phyloP scores from a whole-genome alignment of 495 filamentous ascomycete genomes.

The Massariosphaeria phaeospora region DNA sequence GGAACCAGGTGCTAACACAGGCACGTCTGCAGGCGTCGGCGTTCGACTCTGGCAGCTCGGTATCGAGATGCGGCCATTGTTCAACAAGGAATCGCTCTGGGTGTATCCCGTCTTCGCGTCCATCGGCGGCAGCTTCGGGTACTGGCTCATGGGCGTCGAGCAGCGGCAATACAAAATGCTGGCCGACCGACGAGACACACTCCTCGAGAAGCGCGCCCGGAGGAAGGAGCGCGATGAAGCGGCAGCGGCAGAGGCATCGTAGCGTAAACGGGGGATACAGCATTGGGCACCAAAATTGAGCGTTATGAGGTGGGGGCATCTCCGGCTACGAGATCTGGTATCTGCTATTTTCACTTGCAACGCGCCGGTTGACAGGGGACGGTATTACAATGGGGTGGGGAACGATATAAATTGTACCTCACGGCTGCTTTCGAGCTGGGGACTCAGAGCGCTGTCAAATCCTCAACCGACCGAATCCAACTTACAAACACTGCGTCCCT shows the following conservation, averaged over 20 bases:
- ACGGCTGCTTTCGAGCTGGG: conserved; percentile 12
- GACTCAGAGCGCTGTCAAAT: conserved; percentile 19
- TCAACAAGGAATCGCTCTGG: conserved; percentile 71
- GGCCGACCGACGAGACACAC: conserved; percentile 63
- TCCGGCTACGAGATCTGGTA: not conserved
- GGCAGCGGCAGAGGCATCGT: conserved; percentile 11
- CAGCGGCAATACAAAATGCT: conserved; percentile 69
- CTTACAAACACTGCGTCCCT: not conserved
- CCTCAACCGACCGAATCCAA: conserved; percentile 6
- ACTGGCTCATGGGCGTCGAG: conserved; percentile 89
- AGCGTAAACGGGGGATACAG: not conserved
- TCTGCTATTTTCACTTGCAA: conserved; percentile 1
- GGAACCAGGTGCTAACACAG: conserved; percentile 15
- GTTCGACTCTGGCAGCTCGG: conserved; percentile 93
- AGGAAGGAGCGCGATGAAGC: conserved; percentile 26
- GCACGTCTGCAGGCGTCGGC: conserved; percentile 60
- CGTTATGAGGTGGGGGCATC: too few relatives aligned
- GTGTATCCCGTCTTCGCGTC: conserved; percentile 86
- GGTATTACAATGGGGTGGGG: not conserved
- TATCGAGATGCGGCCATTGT: conserved; percentile 94
- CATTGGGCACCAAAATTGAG: not conserved
- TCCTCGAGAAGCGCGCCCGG: conserved; percentile 69
- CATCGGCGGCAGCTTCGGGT: conserved; percentile 85
- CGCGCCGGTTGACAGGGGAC: not conserved
- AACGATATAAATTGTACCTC: not conserved